Evolutionary conservation across 192 early-diverging fungal species (phyloP), one percentile per base, ranked within the genome.

Genomic region (Coemansia furcata): DNA sequence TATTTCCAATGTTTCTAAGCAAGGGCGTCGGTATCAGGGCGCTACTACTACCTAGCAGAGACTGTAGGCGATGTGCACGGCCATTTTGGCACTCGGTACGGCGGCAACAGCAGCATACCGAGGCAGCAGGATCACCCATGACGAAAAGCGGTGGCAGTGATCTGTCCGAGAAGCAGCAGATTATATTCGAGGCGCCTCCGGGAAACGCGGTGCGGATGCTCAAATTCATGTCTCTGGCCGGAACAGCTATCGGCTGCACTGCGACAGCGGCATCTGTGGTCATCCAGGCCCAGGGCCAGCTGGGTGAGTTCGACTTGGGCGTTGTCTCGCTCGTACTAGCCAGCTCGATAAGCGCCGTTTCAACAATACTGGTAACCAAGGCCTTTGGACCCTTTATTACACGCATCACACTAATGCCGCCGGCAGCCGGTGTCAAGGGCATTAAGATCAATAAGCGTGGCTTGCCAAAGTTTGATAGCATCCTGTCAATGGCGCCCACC

Each of bases 301-400:
- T 83, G 2, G 44, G 40, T 2, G 81, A 78, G 39, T 50, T 14
- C 19, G 74, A 77, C 35, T 43, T 83, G 42, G 32, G 64, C 10
- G 29, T 60, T 6, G 37, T 67, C 17, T 62, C 71, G 9, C 64
- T 83, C 49, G 63, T 63, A 4, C 15, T 69, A 7, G 81, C 81
- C 32, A 83, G 76, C 62, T 19, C 68, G 7, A 61, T 78, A 33
- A 83, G 81, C 55, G 40, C 74, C 3, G 43, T 67, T 40, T 83
- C 81, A 1, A 83, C 81, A 0, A 29, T 78, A 8, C 44, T 62
- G 9, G 54, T 83, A 40, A 78, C 58, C 36, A 67, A 65, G 43
- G 52, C 69, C 23, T 83, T 83, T 50, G 69, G 76, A n/a, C 76
- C 81, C 3, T 83, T 83, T 50, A 76, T 83, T 44, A 78, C 73